Evolutionary conservation across 148 eudicot species (phyloP), one percentile per base, ranked within the genome.

Genomic region (Arctostaphylos glauca): DNA sequence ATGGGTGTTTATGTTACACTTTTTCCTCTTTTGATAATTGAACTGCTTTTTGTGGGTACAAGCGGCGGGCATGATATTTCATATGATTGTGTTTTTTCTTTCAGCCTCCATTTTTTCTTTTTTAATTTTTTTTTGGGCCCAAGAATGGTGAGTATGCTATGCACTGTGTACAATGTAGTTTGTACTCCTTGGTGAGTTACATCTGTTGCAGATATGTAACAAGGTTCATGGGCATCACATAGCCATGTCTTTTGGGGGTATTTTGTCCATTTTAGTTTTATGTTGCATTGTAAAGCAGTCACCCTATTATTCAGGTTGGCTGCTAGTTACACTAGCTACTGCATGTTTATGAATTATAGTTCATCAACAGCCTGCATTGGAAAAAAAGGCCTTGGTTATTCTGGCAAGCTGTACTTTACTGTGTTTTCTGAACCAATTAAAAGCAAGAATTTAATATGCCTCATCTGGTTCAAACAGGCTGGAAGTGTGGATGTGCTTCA

Each of bases 401-500:
- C 53, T 80, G 21, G 46, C 58, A 80, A 46, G 8, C 15, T 14
- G 6, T 19, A 46, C 14, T 16, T 58, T 55, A 52, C 67, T 76
- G 10, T 76, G 6, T 76, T 14, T 75, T 31, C 73, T 67, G 14
- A 23, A 64, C 31, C 41, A 4, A 67, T 25, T 12, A 72, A 49
- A 16, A 49, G 23, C 38, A 21, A 76, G 58, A 21, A 21, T 25
- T 21, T 58, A 80, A 46, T 64, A 58, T 47, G 10, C 76, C 87
- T 87, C 46, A 81, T 83, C 85, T 81, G 44, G 67, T 18, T 55
- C 82, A 58, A 82, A 67, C 84, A 91, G 93, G 92, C 88, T 75
- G 93, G 93, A 88, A 91, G 92, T 81, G 83, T 89, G 83, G 93
- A 91, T 75, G 91, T 86, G 60, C 66, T 91, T 52, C 93, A 91